These are phyloP conservation scores for Boletus tomentosulus DNA, from an alignment of 768 basidiomycete species.

Conservation along the genomic window DNA sequence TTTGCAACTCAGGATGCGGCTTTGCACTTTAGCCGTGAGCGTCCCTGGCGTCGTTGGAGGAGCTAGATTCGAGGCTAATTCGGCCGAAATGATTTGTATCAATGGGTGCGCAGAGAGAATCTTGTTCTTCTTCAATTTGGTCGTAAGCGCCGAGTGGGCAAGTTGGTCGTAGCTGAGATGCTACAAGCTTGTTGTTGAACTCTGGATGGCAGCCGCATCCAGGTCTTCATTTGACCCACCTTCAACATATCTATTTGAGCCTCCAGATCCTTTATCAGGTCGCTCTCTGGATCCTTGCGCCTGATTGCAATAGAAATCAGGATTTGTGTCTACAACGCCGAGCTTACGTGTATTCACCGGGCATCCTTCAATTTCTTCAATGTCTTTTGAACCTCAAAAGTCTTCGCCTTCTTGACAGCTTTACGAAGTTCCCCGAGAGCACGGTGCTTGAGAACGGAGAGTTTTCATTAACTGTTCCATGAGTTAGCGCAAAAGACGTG, in stretches of 20 bases:
- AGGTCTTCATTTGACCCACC: slow-evolving; percentile 37
- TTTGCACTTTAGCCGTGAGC: slow-evolving; percentile 56
- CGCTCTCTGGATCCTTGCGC: slow-evolving; percentile 35
- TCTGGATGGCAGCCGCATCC: not conserved
- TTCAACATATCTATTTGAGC: slow-evolving; percentile 61
- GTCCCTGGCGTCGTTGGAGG: slow-evolving; percentile 39
- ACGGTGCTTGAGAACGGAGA: slow-evolving; percentile 56
- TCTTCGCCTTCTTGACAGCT: slow-evolving; percentile 75
- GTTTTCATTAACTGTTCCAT: slow-evolving; percentile 8
- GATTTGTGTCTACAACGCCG: not conserved
- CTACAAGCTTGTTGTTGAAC: slow-evolving; percentile 34
- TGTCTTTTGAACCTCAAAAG: slow-evolving; percentile 77
- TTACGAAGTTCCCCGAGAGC: slow-evolving; percentile 68
- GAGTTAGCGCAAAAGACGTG: slow-evolving; percentile 30
- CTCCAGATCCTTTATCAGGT: slow-evolving; percentile 48
- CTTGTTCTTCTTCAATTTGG: slow-evolving; percentile 73
- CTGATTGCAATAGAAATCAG: slow-evolving; percentile 18
- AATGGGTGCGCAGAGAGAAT: slow-evolving; percentile 47
- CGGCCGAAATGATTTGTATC: slow-evolving; percentile 43
- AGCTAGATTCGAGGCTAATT: slow-evolving; percentile 38
- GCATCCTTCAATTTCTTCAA: slow-evolving; percentile 75
- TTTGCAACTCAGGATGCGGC: slow-evolving; percentile 73
- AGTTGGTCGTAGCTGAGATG: slow-evolving; percentile 53
- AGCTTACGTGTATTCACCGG: slow-evolving; percentile 42
- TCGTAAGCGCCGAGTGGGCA: slow-evolving; percentile 60